Evolutionary conservation across 495 filamentous ascomycete genomes (phyloP).

Genomic region (Astrothelium subdiscretum): DNA sequence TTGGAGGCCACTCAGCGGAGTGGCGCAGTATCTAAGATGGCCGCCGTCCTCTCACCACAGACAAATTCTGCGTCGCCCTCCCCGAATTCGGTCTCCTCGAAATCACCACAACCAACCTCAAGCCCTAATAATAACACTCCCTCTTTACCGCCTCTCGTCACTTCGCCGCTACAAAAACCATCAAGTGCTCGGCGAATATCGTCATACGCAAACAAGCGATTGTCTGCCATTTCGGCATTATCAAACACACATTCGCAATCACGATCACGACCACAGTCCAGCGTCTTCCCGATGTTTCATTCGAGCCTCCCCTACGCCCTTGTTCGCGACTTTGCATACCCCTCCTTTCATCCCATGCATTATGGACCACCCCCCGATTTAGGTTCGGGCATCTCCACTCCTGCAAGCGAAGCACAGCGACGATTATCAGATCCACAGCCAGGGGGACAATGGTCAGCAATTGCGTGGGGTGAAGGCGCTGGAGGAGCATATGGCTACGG

Average conservation of each 20-base stretch:
- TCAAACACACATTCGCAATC: background rate
- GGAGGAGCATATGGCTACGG: constrained; percentile 10
- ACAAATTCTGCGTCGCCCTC: constrained; percentile 1
- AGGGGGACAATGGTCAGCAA: constrained; percentile 12
- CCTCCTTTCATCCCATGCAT: constrained; percentile 69
- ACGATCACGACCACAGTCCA: background rate
- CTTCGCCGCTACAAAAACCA: constrained; percentile 44
- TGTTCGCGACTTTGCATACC: constrained; percentile 95
- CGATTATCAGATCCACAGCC: constrained; percentile 12
- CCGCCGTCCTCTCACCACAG: constrained; percentile 17
- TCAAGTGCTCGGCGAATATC: constrained; percentile 47
- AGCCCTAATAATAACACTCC: constrained; percentile 43
- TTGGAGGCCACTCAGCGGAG: constrained; percentile 11
- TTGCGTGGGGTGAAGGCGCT: constrained; percentile 15
- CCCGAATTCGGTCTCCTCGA: constrained; percentile 24
- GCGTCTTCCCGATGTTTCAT: constrained; percentile 62
- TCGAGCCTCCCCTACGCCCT: constrained; percentile 79
- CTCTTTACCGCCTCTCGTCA: constrained; percentile 52
- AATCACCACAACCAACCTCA: constrained; percentile 30
- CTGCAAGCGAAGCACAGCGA: constrained; percentile 58
- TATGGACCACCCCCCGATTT: constrained; percentile 80
- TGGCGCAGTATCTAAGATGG: constrained; percentile 15
- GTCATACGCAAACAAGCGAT: constrained; percentile 59
- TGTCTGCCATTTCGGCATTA: constrained; percentile 37
- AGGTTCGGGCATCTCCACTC: constrained; percentile 68